These are phyloP conservation scores for Pseudopediastrum boryanum DNA, from an alignment of 139 green algal species.

Conservation along the genomic window DNA sequence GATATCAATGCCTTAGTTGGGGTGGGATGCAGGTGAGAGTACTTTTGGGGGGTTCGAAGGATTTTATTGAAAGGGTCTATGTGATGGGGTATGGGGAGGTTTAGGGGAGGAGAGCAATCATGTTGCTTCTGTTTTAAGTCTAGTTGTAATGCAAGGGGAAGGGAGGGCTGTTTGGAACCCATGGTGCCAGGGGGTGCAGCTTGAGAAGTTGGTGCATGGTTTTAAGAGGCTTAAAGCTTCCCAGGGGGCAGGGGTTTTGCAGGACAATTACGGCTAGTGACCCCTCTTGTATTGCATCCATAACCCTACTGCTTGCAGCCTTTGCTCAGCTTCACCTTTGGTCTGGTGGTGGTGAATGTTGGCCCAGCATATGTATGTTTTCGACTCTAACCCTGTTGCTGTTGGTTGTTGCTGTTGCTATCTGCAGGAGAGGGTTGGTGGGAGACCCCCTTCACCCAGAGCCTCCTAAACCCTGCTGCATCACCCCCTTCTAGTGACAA, in stretches of 20 bases:
- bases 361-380: not conserved
- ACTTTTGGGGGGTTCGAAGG: not conserved
- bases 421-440: conserved; percentile 28
- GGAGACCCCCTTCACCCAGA: conserved; percentile 29
- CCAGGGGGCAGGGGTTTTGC: not conserved
- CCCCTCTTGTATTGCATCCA: not conserved
- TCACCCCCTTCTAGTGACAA: not conserved
- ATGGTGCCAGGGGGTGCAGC: too few relatives aligned
- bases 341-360: not conserved
- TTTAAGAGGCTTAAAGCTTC: too few relatives aligned
- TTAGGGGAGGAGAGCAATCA: too few relatives aligned
- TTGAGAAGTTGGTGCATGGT: too few relatives aligned
- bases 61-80: not conserved
- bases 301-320: not conserved
- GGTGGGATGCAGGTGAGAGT: not conserved
- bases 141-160: too few relatives aligned
- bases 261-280: not conserved
- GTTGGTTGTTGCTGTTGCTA: conserved; percentile 1
- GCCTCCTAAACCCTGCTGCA: conserved; percentile 2
- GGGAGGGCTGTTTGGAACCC: too few relatives aligned
- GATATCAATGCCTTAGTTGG: not conserved
- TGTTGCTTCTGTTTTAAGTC: too few relatives aligned
- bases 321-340: not conserved
- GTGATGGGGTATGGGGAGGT: not conserved
- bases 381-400: not conserved